Conservation (phyloP, 495 filamentous ascomycete species). For the Aspergillus olivimuriae region DNA sequence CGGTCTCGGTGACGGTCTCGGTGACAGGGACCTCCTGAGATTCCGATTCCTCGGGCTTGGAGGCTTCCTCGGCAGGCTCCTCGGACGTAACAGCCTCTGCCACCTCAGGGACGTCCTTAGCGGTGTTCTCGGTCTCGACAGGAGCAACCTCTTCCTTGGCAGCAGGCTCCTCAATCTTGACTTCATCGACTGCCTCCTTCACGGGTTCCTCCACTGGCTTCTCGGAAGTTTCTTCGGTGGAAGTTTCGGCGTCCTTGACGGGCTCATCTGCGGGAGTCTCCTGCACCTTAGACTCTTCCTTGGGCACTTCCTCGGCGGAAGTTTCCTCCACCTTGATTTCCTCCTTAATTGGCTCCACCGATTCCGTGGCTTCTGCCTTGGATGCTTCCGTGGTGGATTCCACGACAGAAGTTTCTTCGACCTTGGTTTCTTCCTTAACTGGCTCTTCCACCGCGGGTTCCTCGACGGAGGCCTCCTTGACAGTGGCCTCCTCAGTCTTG, state of each 20-base stretch:
- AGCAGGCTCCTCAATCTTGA: constrained; percentile 2
- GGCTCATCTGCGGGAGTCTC: not conserved
- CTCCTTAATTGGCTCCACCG: not conserved
- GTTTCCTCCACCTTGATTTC: not conserved
- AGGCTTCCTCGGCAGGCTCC: too few species aligned
- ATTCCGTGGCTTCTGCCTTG: not conserved
- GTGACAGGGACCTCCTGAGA: too few species aligned
- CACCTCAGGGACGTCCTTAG: not conserved
- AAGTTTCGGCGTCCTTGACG: not conserved
- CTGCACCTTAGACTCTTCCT: too few species aligned
- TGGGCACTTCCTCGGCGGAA: not conserved
- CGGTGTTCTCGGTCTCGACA: not conserved
- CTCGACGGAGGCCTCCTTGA: constrained; percentile 3
- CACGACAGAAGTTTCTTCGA: not conserved
- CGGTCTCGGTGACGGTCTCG: too few species aligned
- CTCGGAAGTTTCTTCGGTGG: not conserved
- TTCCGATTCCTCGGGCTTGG: too few species aligned
- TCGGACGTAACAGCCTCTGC: constrained; percentile 1
- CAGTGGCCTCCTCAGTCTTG: constrained; percentile 4
- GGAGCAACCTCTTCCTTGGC: constrained; percentile 5
- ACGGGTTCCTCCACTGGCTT: not conserved
- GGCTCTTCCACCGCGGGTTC: not conserved
- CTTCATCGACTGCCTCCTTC: not conserved
- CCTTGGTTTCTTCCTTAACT: not conserved
- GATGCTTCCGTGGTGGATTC: not conserved